Percentiles rank a stretch among this genome's conserved stretches.
Evolutionary conservation across 345 rosid species (phyloP).

Genomic region (Iberis pinnata): DNA sequence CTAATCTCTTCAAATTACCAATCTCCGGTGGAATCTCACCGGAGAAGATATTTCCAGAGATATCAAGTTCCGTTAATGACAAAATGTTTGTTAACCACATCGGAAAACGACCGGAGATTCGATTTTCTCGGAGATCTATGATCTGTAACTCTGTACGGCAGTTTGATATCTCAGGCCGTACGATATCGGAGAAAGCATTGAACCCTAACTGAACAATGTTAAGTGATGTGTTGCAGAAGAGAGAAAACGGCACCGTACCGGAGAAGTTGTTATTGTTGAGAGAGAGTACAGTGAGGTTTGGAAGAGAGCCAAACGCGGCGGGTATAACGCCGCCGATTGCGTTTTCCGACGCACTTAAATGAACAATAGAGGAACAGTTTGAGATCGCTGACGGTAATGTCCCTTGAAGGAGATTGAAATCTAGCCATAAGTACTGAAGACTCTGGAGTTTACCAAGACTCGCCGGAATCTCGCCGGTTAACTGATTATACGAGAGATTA

Average conservation of each 20-base stretch:
- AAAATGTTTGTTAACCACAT: constrained; percentile 47
- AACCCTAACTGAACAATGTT: constrained; percentile 56
- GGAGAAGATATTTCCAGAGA: constrained; percentile 63
- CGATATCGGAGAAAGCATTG: constrained; percentile 46
- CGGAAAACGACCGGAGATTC: constrained; percentile 53
- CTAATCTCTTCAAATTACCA: constrained; percentile 47
- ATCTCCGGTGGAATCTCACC: constrained; percentile 56
- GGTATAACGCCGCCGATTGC: constrained; percentile 67
- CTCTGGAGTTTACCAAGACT: constrained; percentile 53
- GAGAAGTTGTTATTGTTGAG: constrained; percentile 60
- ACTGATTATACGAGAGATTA: constrained; percentile 69
- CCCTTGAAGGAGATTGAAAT: constrained; percentile 55
- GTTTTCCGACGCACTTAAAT: constrained; percentile 65
- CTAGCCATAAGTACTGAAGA: constrained; percentile 72
- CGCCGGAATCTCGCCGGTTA: constrained; percentile 68
- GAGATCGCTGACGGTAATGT: constrained; percentile 76
- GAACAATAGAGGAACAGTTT: constrained; percentile 72
- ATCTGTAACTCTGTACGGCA: constrained; percentile 52
- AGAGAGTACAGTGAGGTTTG: constrained; percentile 55
- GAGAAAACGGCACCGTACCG: constrained; percentile 51
- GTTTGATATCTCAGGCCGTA: constrained; percentile 35
- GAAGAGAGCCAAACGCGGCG: constrained; percentile 62
- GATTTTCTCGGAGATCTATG: constrained; percentile 58
- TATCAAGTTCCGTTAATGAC: constrained; percentile 46
- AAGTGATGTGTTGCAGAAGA: constrained; percentile 61